phyloP scores from a whole-genome alignment of 495 filamentous ascomycete species.

The Hypomontagnella submonticulosa region DNA sequence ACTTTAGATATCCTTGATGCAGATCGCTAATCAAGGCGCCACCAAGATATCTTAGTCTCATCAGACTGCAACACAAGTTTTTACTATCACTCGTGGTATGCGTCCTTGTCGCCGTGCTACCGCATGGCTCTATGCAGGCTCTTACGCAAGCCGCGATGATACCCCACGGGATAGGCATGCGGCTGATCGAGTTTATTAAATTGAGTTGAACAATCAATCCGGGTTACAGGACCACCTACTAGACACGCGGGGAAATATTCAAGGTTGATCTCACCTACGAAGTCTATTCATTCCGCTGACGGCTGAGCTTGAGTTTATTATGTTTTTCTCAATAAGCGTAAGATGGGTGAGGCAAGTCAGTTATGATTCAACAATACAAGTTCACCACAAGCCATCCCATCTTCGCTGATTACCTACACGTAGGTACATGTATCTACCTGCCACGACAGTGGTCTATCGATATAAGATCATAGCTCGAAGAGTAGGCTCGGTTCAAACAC shows the following conservation, averaged over 20 bases:
- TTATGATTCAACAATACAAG: too few species aligned
- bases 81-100: slow-evolving; percentile 4
- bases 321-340: not conserved
- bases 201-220: slow-evolving; percentile 15
- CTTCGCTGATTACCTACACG: too few species aligned
- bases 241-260: slow-evolving; percentile 8
- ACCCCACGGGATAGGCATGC: slow-evolving; percentile 29
- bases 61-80: slow-evolving; percentile 19
- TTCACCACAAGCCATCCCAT: too few species aligned
- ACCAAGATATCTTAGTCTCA: slow-evolving; percentile 14
- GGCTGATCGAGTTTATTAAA: slow-evolving; percentile 36
- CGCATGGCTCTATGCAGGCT: slow-evolving; percentile 24
- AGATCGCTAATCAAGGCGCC: slow-evolving; percentile 35
- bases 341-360: too few species aligned
- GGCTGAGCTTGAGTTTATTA: slow-evolving; percentile 1
- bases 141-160: slow-evolving; percentile 38
- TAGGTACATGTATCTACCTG: too few species aligned
- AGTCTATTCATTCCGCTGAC: not conserved
- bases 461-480: slow-evolving; percentile 19
- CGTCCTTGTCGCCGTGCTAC: slow-evolving; percentile 24
- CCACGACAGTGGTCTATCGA: not conserved
- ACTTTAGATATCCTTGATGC: slow-evolving; percentile 28
- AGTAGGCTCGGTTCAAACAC: not conserved
- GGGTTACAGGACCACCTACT: slow-evolving; percentile 6
- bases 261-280: slow-evolving; percentile 7